Percentiles rank a stretch among this genome's conserved stretches.
Evolutionary conservation across 2,329 filamentous ascomycete species (phyloP).

Genomic region (Fusarium agapanthi): DNA sequence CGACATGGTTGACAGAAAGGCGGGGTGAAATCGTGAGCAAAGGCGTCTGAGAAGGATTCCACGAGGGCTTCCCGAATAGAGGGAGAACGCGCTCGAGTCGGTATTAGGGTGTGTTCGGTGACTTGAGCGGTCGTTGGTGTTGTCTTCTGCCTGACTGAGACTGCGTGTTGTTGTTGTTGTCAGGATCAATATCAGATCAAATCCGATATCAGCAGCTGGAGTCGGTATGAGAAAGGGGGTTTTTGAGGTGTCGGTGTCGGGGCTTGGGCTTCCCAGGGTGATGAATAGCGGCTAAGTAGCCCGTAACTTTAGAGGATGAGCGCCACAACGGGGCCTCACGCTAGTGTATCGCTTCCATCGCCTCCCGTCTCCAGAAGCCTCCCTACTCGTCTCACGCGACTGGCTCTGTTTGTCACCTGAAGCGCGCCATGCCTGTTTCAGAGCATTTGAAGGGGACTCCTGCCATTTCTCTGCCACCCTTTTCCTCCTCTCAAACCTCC

Average conservation of each 20-base stretch:
- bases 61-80: conserved; percentile 17
- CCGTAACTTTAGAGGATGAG: conserved; percentile 29
- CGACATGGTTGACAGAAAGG: conserved; percentile 57
- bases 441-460: conserved; percentile 4
- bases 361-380: conserved; percentile 11
- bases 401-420: conserved; percentile 37
- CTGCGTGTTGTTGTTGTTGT: conserved; percentile 28
- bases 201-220: conserved; percentile 27
- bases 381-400: conserved; percentile 22
- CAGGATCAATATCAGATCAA: conserved; percentile 30
- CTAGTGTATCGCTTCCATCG: conserved; percentile 20
- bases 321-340: conserved; percentile 25
- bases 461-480: conserved; percentile 1
- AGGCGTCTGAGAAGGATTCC: conserved; percentile 33
- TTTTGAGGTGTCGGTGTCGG: conserved; percentile 41
- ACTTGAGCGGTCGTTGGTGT: neutral
- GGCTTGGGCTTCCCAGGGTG: conserved; percentile 17
- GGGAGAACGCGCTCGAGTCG: neutral
- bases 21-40: conserved; percentile 39
- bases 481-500: conserved; percentile 9
- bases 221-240: conserved; percentile 41
- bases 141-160: neutral
- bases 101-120: neutral
- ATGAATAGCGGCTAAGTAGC: conserved; percentile 39
- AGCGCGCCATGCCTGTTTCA: conserved; percentile 37